A percentile compares a stretch with the other conserved stretches of the same genome.
Evolutionary conservation across 495 filamentous ascomycete genomes (phyloP).

Genomic region (Thermothielavioides terrestris): DNA sequence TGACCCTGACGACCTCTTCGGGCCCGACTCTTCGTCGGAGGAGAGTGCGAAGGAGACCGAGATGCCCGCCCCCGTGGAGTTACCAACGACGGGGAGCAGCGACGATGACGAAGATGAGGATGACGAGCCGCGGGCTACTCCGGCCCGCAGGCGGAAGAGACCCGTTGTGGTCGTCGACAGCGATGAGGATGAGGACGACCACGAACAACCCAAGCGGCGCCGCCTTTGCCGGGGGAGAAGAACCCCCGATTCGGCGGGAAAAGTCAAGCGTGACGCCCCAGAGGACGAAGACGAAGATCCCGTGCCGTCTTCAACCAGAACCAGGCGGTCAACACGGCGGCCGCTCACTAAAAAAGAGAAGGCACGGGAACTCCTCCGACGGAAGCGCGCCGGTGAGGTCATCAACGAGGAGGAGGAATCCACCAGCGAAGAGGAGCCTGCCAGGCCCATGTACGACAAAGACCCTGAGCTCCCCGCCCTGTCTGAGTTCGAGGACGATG

Average conservation of each 20-base stretch:
- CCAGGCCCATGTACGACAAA: slow-evolving; percentile 34
- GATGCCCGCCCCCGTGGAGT: too few species aligned
- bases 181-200: slow-evolving; percentile 6
- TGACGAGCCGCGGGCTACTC: slow-evolving; percentile 12
- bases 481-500: slow-evolving; percentile 42
- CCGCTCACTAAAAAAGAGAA: slow-evolving; percentile 22
- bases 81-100: neutral
- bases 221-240: neutral
- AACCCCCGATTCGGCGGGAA: neutral
- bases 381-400: slow-evolving; percentile 47
- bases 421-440: slow-evolving; percentile 28
- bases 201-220: slow-evolving; percentile 7
- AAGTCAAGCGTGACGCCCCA: neutral
- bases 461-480: slow-evolving; percentile 33
- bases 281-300: slow-evolving; percentile 5
- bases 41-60: too few species aligned
- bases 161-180: neutral
- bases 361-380: slow-evolving; percentile 20
- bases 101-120: slow-evolving; percentile 8
- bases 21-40: too few species aligned
- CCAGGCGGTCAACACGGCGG: neutral
- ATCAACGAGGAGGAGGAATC: slow-evolving; percentile 32
- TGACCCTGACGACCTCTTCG: too few species aligned
- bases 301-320: neutral
- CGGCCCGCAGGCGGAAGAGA: slow-evolving; percentile 6